Conservation (phyloP, 164 flowering plant species). For the Piper longum region DNA sequence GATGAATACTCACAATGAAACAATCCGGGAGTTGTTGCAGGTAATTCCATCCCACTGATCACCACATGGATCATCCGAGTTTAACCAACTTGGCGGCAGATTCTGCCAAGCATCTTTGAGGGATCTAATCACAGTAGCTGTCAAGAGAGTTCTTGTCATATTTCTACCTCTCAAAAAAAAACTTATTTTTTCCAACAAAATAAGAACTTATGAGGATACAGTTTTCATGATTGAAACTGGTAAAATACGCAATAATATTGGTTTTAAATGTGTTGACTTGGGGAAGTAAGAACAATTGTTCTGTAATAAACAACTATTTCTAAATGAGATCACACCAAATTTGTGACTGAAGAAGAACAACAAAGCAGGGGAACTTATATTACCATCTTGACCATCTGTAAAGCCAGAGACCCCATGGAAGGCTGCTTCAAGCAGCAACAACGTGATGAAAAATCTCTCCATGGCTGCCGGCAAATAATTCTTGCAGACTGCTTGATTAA, state of each 20-base stretch:
- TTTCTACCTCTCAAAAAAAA: background rate
- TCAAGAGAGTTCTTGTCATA: background rate
- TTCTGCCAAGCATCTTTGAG: conserved; percentile 47
- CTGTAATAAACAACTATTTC: background rate
- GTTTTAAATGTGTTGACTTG: background rate
- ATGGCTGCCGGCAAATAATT: background rate
- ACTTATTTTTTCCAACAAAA: background rate
- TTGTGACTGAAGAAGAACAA: background rate
- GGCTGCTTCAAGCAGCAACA: background rate
- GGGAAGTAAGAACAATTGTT: background rate
- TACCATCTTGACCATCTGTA: background rate
- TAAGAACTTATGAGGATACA: background rate
- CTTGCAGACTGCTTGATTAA: background rate
- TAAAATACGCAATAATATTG: background rate
- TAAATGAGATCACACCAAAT: background rate
- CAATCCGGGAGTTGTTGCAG: conserved; percentile 56
- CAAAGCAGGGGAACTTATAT: background rate
- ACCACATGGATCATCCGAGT: conserved; percentile 65
- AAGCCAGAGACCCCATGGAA: background rate
- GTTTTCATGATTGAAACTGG: background rate
- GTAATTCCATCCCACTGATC: conserved; percentile 69
- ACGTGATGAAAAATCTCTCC: background rate
- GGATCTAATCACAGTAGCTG: conserved; percentile 45
- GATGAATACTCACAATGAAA: conserved; percentile 30
- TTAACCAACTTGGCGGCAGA: conserved; percentile 76